Base-by-base conservation (phyloP, 768 basidiomycete genomes). In the Boletus reticuloceps region DNA sequence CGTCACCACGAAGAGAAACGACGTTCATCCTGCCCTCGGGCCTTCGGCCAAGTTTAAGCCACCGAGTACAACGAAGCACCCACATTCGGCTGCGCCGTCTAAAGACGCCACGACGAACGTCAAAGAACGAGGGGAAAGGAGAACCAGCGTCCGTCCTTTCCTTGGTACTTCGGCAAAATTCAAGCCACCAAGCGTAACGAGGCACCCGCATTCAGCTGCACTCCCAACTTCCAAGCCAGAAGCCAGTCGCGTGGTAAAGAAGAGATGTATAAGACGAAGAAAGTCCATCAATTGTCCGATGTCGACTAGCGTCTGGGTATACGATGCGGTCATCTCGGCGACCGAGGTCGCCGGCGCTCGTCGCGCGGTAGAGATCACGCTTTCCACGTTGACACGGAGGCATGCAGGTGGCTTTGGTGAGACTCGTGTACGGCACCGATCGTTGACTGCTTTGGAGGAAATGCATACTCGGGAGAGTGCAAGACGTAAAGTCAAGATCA, bases 221-320 rank as follows among this genome's bases (percentile, higher is more conserved):
- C 0, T n/a, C 36, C 36, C 36, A 16, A 52, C 61, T 8, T 48
- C 57, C 4, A 51, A 44, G 47, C 52, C 46, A 17, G 56, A 64
- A 29, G 56, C 50, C 3, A 60, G 40, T 19, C 73, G 77, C 47
- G 78, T 69, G 3, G 58, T 82, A 63, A 84, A 84, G 73, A 83
- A 82, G 61, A 74, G 82, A 37, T 84, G 82, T 46, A 72, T 83
- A 11, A 78, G 80, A 9, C 68, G 81, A 51, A 73, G 80, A 50
- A 80, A 76, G 63, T 82, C 80, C 11, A 50, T 75, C 54, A 70
- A 62, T 31, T 76, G 72, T 12, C 66, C 68, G 5, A 38, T 71
- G 51, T 67, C 67, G 64, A 54, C 58, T 38, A 60, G 63, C 7
- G 61, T 58, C 10, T 84, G 82, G 82, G 71, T 81, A 5, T 83